Conservation (phyloP, 2,329 filamentous ascomycete genomes). For the Aspergillus sp. region DNA sequence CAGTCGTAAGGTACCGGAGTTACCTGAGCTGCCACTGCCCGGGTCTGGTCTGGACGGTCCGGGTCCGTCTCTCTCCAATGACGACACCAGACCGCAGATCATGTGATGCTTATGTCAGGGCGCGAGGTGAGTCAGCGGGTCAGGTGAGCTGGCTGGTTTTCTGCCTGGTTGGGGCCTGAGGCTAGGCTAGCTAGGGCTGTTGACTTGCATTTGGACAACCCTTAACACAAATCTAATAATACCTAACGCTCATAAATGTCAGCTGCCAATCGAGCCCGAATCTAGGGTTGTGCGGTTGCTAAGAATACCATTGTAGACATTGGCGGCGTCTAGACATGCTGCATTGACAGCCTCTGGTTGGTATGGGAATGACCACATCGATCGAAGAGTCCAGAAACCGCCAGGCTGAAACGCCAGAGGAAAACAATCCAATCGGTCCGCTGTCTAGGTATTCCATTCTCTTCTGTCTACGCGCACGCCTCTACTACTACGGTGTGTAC, state of each 20-base stretch:
- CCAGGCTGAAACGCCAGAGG: background rate
- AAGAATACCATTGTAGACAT: background rate
- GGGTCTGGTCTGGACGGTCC: background rate
- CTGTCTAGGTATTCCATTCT: background rate
- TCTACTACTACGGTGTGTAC: no score
- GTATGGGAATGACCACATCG: background rate
- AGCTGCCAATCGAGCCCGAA: background rate
- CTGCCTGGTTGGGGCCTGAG: background rate
- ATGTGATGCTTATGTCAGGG: constrained; percentile 8
- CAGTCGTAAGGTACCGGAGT: constrained; percentile 1
- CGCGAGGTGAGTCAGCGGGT: constrained; percentile 8
- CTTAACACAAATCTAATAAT: background rate
- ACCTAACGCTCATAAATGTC: background rate
- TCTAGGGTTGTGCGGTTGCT: background rate
- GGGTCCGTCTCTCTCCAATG: constrained; percentile 2
- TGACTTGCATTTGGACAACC: background rate
- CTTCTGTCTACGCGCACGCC: background rate
- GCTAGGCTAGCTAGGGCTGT: background rate
- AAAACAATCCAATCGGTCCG: background rate
- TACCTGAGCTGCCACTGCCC: background rate
- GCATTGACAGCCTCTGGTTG: background rate
- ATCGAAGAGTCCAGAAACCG: background rate
- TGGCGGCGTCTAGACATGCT: background rate
- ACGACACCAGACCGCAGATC: constrained; percentile 10
- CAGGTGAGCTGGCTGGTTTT: constrained; percentile 2